Base-by-base conservation (phyloP, 2,329 filamentous ascomycete species). In the Fusarium beomiforme region DNA sequence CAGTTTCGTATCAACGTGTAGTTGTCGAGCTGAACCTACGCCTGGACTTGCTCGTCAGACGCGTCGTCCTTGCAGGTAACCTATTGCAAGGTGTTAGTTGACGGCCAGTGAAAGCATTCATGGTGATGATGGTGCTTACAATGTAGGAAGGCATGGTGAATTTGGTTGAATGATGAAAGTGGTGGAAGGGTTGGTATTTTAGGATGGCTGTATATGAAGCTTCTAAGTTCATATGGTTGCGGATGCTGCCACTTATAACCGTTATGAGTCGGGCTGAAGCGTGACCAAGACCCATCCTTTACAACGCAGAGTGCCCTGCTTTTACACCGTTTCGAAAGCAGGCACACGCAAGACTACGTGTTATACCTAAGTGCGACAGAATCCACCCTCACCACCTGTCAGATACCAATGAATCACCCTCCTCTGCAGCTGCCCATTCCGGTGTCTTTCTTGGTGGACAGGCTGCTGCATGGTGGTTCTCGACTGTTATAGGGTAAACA, bases 11-110 rank as follows among this genome's bases (percentile, higher is more conserved):
- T 23, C 2, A 59, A 41, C 23, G 23, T 33, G 14, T 57, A 29
- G 23, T 44, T 63, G 23, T 46, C 21, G 24, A n/a, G 21, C 9
- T 26, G 37, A 14, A 64, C 88, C 74, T 83, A 93, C 92, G 87
- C 87, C 53, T 90, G 84, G 72, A 97, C 85, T 78, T 97, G 85
- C 34, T 90, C 89, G 50, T 84, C 78, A 63, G 88, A 87, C 71
- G 91, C 90, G 69, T 90, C 88, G 42, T 90, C 85, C 83, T 96
- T 95, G 82, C 93, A 89, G 61, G 93, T 94, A 72, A 97, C 89
- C 94, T 97, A 59, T 36, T 34, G 46, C 36, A 33, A 26, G 31
- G 19, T 50, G 69, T 78, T 36, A 76, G 73, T 58, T 9, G n/a
- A 14, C n/a, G 19, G 29, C 13, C 23, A 37, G 4, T 10, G 1